Conservation (phyloP, 148 eudicot species). For the Pouteria glomerata region DNA sequence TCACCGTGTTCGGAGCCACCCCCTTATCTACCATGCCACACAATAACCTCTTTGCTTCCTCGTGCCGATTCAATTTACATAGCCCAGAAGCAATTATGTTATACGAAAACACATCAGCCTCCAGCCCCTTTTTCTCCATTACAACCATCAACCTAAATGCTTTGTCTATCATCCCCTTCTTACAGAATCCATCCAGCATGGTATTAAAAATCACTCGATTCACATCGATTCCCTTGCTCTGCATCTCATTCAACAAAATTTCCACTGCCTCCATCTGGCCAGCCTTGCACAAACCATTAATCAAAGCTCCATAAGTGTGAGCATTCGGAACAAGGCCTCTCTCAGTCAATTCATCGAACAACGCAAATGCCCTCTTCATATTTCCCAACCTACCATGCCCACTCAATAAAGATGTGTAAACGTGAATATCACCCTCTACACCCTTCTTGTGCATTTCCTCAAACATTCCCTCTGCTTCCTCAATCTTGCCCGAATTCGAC, state of each 20-base stretch:
- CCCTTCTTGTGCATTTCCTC: constrained; percentile 51
- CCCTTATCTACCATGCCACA: constrained; percentile 67
- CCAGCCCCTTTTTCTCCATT: constrained; percentile 69
- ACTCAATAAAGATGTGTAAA: constrained; percentile 57
- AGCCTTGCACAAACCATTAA: constrained; percentile 69
- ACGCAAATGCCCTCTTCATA: constrained; percentile 50
- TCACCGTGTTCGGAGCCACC: constrained; percentile 41
- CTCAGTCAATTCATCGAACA: constrained; percentile 73
- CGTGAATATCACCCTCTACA: constrained; percentile 43
- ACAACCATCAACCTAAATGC: constrained; percentile 44
- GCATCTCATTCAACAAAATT: constrained; percentile 65
- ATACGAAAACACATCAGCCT: constrained; percentile 49
- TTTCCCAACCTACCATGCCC: constrained; percentile 47
- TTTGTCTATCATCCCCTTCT: constrained; percentile 59
- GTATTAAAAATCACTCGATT: constrained; percentile 65
- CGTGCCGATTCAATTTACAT: constrained; percentile 48
- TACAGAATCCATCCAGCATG: constrained; percentile 70
- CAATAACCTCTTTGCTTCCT: constrained; percentile 64
- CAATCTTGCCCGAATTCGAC: constrained; percentile 37
- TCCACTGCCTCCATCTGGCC: constrained; percentile 72
- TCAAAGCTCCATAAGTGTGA: constrained; percentile 67
- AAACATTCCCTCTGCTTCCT: constrained; percentile 50
- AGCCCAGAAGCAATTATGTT: constrained; percentile 67
- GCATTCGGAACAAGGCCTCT: constrained; percentile 54
- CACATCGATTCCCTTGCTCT: constrained; percentile 58